A percentile compares a stretch with the other conserved stretches of the same genome.
Conservation (phyloP, 257 asterid genomes). For the Sherardia arvensis region DNA sequence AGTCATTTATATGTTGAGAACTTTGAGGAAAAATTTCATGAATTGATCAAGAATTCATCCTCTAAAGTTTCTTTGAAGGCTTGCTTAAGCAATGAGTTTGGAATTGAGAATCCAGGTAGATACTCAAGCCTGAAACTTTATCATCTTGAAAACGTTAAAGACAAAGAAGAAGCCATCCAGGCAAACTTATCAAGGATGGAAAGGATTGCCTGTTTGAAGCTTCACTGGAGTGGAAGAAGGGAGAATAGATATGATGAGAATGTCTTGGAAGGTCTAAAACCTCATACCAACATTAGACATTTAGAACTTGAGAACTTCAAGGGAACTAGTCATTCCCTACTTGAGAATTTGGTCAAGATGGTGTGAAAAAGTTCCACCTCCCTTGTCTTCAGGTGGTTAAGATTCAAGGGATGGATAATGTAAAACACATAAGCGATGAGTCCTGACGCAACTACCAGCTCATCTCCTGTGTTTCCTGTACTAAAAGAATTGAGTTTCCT, state of each 20-base stretch:
- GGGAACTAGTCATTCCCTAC: background rate
- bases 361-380: slow-evolving; percentile 16
- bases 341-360: slow-evolving; percentile 2
- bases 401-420: background rate
- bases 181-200: background rate
- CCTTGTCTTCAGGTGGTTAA: slow-evolving; percentile 7
- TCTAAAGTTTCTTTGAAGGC: background rate
- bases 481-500: background rate
- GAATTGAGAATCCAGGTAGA: background rate
- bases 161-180: background rate
- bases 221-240: background rate
- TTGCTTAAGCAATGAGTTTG: background rate
- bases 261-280: slow-evolving; percentile 22
- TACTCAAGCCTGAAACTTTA: background rate
- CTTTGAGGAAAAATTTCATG: background rate
- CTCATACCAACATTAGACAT: slow-evolving; percentile 13
- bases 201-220: background rate
- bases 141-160: slow-evolving; percentile 6
- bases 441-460: too few relatives aligned
- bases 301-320: background rate
- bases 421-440: background rate
- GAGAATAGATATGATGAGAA: background rate
- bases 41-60: background rate
- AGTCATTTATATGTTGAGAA: slow-evolving; percentile 4
- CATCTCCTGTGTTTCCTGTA: slow-evolving; percentile 14